A percentile compares a stretch with the other conserved stretches of the same genome.
These are phyloP conservation scores for Penicillium decumbens DNA, from an alignment of 2,329 filamentous ascomycete species.

Conservation along the genomic window DNA sequence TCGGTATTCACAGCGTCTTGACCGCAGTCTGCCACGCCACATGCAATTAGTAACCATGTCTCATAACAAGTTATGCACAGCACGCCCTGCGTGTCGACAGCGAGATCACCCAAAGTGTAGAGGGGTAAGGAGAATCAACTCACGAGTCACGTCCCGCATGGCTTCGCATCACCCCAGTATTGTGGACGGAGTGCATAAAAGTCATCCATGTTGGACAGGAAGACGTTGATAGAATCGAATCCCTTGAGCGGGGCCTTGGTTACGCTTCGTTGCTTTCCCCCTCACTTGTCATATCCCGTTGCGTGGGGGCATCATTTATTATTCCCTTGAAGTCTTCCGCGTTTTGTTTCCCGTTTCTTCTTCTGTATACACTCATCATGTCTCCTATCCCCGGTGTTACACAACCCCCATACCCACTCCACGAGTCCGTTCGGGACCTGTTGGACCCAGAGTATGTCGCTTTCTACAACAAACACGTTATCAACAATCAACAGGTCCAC, in stretches of 20 bases:
- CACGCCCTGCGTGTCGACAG: background rate
- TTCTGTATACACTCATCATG: constrained; percentile 4
- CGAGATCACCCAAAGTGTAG: background rate
- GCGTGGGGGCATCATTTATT: background rate
- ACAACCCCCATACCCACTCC: constrained; percentile 46
- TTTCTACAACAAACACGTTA: constrained; percentile 52
- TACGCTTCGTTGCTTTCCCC: too few relatives aligned
- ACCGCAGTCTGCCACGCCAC: constrained; percentile 59
- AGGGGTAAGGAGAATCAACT: constrained; percentile 6
- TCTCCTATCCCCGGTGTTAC: constrained; percentile 12
- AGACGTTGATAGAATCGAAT: constrained; percentile 51
- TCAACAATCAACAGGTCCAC: constrained; percentile 53
- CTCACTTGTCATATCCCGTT: background rate
- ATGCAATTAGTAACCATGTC: background rate
- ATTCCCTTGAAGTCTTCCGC: background rate
- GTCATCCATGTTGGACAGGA: constrained; percentile 61
- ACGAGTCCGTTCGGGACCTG: constrained; percentile 45
- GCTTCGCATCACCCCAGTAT: constrained; percentile 62
- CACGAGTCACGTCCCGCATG: constrained; percentile 41
- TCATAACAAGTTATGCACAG: background rate
- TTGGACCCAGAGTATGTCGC: constrained; percentile 50
- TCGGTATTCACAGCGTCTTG: constrained; percentile 78
- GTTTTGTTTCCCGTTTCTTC: background rate
- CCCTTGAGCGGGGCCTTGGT: constrained; percentile 48
- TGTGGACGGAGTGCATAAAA: constrained; percentile 85